Base-by-base conservation (phyloP, 2,329 filamentous ascomycete species). In the Fusarium sp. region DNA sequence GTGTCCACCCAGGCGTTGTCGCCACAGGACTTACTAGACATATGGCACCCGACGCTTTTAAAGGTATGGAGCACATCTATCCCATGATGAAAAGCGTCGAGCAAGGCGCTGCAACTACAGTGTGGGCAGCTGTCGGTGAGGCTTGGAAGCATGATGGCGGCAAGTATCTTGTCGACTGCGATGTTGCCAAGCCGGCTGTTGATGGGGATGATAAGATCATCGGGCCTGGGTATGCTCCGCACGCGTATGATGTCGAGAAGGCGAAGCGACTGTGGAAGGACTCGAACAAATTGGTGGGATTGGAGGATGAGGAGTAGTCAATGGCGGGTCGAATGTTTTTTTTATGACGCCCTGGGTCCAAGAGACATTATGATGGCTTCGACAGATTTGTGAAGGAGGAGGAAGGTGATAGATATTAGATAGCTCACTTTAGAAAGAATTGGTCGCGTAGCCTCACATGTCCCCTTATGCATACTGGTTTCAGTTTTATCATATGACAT, bases 1-100 rank as follows among this genome's bases (percentile, higher is more conserved):
- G 71, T 26, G 14, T 77, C 3, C 73, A 75, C 16, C 73, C 73
- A 3, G 75, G 73, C 2, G 1, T 48, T 1, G 6, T 70, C 5
- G 0, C n/a, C 1, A 71, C 66, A 4, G 45, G 28, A 1, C 38
- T 75, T 2, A 28, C 24, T 0, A 55, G 39, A 15, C 56, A 62
- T 7, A 41, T 71, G 31, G n/a, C 44, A 0, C 55, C 55, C 2
- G 36, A 48, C 4, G 60, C 35, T 1, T 60, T 60, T 9, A 3
- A 48, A 1, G 60, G 54, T 0, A 63, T 63, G 60, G 60, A 60
- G 4, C 24, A 39, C 0, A 6, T 58, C 6, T 26, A 13, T 11
- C 54, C 42, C 1, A 4, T 30, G 28, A 59, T 63, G 35, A 60
- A 63, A 28, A 60, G 16, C 2, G 8, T 28, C 0, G 28, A 41